phyloP scores from a whole-genome alignment of 768 basidiomycete species.

The Mrakia blollopis region DNA sequence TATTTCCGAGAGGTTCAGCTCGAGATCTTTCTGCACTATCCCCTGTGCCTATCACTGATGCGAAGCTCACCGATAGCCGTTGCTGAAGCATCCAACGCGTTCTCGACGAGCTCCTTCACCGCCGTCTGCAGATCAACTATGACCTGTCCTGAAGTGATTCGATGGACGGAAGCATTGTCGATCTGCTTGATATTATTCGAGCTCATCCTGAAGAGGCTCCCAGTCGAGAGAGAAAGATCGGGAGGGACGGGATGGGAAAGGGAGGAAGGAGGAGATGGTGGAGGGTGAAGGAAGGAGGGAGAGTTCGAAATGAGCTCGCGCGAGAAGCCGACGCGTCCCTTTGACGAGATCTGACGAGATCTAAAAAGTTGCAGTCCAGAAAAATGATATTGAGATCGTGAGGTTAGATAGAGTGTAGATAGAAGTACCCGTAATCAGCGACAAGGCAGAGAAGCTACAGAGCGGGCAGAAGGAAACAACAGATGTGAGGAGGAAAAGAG shows the following conservation, averaged over 20 bases:
- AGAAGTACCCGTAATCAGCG: too few relatives aligned
- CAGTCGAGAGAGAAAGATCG: neutral
- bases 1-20: neutral
- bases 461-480: too few relatives aligned
- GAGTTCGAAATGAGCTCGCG: neutral
- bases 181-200: constrained; percentile 49
- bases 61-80: constrained; percentile 66
- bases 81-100: constrained; percentile 87
- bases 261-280: neutral
- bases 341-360: too few relatives aligned
- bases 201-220: neutral
- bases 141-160: constrained; percentile 90
- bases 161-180: constrained; percentile 71
- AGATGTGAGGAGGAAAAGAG: neutral
- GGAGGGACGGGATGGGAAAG: neutral
- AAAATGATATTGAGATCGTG: too few relatives aligned
- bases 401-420: too few relatives aligned
- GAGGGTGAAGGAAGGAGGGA: neutral
- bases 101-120: constrained; percentile 94
- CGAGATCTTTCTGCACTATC: neutral
- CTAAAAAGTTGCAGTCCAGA: too few relatives aligned
- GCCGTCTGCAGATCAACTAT: constrained; percentile 88
- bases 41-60: neutral
- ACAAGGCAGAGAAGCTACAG: too few relatives aligned
- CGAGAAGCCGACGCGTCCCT: neutral